Evolutionary conservation across 2,329 filamentous ascomycete genomes (phyloP).

Genomic region (Sphaceloma murrayae): DNA sequence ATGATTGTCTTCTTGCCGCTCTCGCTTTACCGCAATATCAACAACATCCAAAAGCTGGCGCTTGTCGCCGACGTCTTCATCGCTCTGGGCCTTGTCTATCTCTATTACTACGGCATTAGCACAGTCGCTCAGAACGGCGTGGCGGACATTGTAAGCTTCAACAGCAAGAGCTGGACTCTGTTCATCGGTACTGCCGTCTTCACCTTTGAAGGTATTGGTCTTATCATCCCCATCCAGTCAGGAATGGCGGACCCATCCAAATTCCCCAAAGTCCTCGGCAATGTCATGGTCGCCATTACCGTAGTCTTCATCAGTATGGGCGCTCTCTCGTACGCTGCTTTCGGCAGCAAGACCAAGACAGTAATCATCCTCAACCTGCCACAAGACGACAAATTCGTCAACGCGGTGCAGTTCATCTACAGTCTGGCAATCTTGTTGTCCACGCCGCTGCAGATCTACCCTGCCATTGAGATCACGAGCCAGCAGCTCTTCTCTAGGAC

Average conservation of each 20-base stretch:
- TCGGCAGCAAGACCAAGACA: constrained; percentile 89
- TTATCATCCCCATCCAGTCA: constrained; percentile 96
- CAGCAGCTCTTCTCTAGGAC: constrained; percentile 89
- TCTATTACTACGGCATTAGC: constrained; percentile 89
- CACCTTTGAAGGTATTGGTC: constrained; percentile 93
- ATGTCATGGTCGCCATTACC: constrained; percentile 92
- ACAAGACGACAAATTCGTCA: constrained; percentile 90
- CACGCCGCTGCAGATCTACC: constrained; percentile 93
- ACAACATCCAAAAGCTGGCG: constrained; percentile 91
- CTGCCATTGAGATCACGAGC: constrained; percentile 91
- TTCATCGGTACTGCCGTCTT: constrained; percentile 99
- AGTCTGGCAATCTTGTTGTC: constrained; percentile 94
- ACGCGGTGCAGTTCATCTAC: constrained; percentile 92
- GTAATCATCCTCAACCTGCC: constrained; percentile 94
- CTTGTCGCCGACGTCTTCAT: constrained; percentile 93
- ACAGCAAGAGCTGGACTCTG: constrained; percentile 83
- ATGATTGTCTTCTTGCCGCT: constrained; percentile 92
- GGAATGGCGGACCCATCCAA: constrained; percentile 88
- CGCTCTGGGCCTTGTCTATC: constrained; percentile 77
- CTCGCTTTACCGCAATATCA: constrained; percentile 89
- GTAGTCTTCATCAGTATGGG: constrained; percentile 85
- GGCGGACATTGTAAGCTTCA: constrained; percentile 83
- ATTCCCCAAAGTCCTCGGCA: constrained; percentile 78
- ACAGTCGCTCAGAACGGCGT: constrained; percentile 70
- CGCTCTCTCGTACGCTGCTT: constrained; percentile 89